These are phyloP conservation scores for Mentha longifolia DNA, from an alignment of 257 asterid species.

Conservation along the genomic window DNA sequence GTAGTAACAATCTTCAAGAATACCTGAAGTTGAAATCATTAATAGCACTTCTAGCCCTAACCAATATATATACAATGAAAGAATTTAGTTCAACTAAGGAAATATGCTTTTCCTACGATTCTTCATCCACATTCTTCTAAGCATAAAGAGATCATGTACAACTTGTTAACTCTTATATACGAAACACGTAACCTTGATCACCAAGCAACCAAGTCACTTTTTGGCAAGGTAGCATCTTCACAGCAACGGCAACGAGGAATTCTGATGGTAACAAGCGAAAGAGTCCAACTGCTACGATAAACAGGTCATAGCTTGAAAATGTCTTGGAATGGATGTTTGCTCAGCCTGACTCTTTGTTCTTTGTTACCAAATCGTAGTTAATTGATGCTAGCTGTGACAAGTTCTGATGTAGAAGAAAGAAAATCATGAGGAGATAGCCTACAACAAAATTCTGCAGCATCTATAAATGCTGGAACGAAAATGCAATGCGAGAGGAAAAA, in stretches of 20 bases:
- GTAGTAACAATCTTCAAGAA: neutral
- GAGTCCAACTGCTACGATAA: constrained; percentile 26
- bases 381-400: constrained; percentile 87
- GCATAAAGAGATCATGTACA: constrained; percentile 18
- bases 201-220: neutral
- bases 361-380: constrained; percentile 75
- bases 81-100: constrained; percentile 10
- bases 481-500: neutral
- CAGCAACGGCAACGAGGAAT: constrained; percentile 13
- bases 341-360: constrained; percentile 62
- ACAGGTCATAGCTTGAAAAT: constrained; percentile 17
- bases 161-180: neutral
- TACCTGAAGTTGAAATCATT: constrained; percentile 16
- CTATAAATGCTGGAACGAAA: constrained; percentile 1
- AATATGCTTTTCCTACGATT: constrained; percentile 16
- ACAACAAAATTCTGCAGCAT: neutral
- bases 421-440: constrained; percentile 11
- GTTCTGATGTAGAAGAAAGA: constrained; percentile 51
- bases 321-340: constrained; percentile 23
- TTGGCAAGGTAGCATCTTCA: constrained; percentile 15
- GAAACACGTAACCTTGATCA: neutral
- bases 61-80: constrained; percentile 5
- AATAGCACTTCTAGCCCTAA: constrained; percentile 20
- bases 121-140: constrained; percentile 21
- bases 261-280: constrained; percentile 23